These are phyloP conservation scores for Fermentozyma sake DNA, from an alignment of 1,139 yeast species.

Conservation along the genomic window DNA sequence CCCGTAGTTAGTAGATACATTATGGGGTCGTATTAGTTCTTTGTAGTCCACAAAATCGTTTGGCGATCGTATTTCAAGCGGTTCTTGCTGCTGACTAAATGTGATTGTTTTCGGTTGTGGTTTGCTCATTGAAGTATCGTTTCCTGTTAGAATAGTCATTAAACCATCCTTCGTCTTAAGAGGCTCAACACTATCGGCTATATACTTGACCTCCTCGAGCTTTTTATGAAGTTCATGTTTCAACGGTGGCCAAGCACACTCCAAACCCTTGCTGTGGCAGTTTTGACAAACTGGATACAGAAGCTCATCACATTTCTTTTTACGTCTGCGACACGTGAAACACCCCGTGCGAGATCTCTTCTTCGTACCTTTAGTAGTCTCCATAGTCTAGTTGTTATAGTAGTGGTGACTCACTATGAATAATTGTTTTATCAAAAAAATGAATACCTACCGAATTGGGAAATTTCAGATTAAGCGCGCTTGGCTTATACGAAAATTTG, in stretches of 20 bases:
- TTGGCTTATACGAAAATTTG: constrained; percentile 9
- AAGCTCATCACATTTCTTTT: constrained; percentile 38
- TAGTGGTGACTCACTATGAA: constrained; percentile 4
- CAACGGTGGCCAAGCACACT: constrained; percentile 31
- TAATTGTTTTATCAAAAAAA: constrained; percentile 1
- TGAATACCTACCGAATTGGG: constrained; percentile 24
- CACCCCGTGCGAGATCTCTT: constrained; percentile 34
- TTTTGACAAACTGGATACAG: constrained; percentile 33
- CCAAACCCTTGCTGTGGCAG: constrained; percentile 21
- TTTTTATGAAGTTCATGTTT: constrained; percentile 24
- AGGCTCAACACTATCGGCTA: constrained; percentile 8
- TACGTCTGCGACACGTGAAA: constrained; percentile 34
- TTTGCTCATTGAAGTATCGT: too few species aligned
- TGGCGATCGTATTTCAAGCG: too few species aligned
- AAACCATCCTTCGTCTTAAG: too few species aligned
- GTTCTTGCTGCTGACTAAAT: too few species aligned
- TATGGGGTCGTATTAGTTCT: too few species aligned
- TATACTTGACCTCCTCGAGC: constrained; percentile 23
- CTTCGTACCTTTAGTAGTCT: constrained; percentile 7
- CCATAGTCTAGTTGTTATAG: constrained; percentile 4
- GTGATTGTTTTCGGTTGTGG: too few species aligned
- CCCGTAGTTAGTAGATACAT: too few species aligned
- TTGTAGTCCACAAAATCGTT: too few species aligned
- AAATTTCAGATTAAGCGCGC: constrained; percentile 27
- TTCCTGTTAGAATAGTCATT: too few species aligned